Evolutionary conservation across 306 rosid species (phyloP).

Genomic region (Trifolium repens): DNA sequence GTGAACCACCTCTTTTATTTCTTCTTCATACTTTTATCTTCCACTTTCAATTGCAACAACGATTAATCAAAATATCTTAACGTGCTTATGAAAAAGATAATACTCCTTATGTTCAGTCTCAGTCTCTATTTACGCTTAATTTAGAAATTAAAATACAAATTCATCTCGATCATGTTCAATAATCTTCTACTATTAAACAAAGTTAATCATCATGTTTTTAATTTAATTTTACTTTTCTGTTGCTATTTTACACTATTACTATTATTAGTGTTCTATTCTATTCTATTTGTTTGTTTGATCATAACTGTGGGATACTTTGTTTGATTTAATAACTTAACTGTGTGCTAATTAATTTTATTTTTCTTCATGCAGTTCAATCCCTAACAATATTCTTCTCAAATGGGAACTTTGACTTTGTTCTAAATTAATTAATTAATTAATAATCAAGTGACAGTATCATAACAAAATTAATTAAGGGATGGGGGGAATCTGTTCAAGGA

Average conservation of each 20-base stretch:
- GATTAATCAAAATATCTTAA: background rate
- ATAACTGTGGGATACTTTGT: constrained; percentile 18
- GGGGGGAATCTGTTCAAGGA: constrained; percentile 80
- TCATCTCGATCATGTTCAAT: constrained; percentile 5
- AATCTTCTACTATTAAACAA: background rate
- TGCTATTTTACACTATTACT: background rate
- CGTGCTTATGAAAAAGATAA: too few species aligned
- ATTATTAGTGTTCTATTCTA: constrained; percentile 1
- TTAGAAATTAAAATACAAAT: background rate
- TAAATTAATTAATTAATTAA: background rate
- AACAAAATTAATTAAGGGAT: constrained; percentile 32
- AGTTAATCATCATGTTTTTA: constrained; percentile 1
- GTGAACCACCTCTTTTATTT: background rate
- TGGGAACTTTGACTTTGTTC: constrained; percentile 19
- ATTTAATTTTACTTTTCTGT: background rate
- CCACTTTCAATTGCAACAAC: background rate
- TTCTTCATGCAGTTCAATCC: constrained; percentile 43
- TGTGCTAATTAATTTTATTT: background rate
- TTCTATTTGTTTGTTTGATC: constrained; percentile 2
- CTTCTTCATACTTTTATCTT: background rate
- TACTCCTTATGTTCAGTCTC: background rate
- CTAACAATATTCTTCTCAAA: constrained; percentile 26
- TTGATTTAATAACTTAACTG: constrained; percentile 13
- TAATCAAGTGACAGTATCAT: background rate
- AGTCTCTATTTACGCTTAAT: background rate